Evolutionary conservation across 495 filamentous ascomycete species (phyloP).

Genomic region (Aspergillus steynii): DNA sequence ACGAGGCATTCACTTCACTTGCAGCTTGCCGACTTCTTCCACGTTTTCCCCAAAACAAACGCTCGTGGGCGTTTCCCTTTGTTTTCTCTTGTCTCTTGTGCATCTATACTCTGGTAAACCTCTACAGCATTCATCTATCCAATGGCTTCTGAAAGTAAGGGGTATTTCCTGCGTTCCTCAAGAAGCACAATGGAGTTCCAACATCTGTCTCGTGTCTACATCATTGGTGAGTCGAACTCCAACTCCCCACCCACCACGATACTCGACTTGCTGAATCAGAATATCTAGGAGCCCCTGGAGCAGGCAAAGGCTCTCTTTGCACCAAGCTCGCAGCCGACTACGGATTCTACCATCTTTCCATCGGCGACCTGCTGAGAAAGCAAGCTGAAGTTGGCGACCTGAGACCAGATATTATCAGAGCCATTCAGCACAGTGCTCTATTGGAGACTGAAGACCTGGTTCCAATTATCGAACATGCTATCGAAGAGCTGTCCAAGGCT

Average conservation of each 20-base stretch:
- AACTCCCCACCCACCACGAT: neutral
- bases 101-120: neutral
- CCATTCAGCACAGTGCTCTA: neutral
- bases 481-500: neutral
- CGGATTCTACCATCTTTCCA: neutral
- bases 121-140: neutral
- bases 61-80: too few species aligned
- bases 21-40: too few species aligned
- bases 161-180: neutral
- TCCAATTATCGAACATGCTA: neutral
- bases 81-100: neutral
- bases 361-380: slow-evolving; percentile 1
- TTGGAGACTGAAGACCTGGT: neutral
- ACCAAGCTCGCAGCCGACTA: neutral
- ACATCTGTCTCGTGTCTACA: neutral
- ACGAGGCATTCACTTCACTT: too few species aligned
- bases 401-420: neutral
- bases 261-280: neutral
- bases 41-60: too few species aligned
- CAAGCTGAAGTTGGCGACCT: neutral
- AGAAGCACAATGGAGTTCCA: neutral
- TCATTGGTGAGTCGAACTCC: neutral
- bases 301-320: slow-evolving; percentile 1
- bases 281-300: neutral
- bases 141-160: neutral